These are phyloP conservation scores for Vigna angularis DNA, from an alignment of 306 rosid genomes.

Conservation along the genomic window DNA sequence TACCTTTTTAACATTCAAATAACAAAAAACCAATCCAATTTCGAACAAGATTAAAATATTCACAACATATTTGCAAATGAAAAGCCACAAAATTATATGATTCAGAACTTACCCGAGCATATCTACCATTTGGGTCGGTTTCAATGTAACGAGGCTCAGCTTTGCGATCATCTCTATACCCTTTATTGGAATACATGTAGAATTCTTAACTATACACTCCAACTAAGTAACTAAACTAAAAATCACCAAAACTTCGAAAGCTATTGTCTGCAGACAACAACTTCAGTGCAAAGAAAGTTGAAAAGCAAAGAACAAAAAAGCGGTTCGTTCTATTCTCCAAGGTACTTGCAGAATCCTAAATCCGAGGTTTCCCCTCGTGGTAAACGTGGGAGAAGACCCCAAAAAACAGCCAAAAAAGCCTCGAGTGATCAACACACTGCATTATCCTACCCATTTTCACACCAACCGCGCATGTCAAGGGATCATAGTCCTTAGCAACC, in stretches of 20 bases:
- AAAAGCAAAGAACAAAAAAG: background rate
- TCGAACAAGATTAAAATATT: conserved; percentile 11
- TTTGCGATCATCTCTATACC: conserved; percentile 42
- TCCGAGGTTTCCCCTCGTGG: conserved; percentile 76
- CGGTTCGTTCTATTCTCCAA: background rate
- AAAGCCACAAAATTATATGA: background rate
- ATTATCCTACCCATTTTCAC: conserved; percentile 64
- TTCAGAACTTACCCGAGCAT: conserved; percentile 70
- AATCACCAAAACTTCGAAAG: conserved; percentile 23
- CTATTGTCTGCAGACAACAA: conserved; percentile 11
- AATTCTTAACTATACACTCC: conserved; percentile 20
- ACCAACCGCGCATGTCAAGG: conserved; percentile 47
- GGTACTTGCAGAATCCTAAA: conserved; percentile 44
- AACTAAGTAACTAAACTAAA: conserved; percentile 11
- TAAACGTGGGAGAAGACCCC: conserved; percentile 66
- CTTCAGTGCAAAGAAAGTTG: conserved; percentile 14
- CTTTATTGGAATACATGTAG: conserved; percentile 55
- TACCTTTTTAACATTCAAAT: background rate
- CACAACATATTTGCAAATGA: background rate
- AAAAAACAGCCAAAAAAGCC: conserved; percentile 70
- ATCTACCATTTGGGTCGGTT: conserved; percentile 80
- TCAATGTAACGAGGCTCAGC: conserved; percentile 61
- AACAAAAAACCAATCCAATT: background rate
- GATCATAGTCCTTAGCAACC: conserved; percentile 59
- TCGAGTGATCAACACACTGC: conserved; percentile 65